A percentile compares a stretch with the other conserved stretches of the same genome.
phyloP scores from a whole-genome alignment of 768 basidiomycete species.

The Terana coerulea region DNA sequence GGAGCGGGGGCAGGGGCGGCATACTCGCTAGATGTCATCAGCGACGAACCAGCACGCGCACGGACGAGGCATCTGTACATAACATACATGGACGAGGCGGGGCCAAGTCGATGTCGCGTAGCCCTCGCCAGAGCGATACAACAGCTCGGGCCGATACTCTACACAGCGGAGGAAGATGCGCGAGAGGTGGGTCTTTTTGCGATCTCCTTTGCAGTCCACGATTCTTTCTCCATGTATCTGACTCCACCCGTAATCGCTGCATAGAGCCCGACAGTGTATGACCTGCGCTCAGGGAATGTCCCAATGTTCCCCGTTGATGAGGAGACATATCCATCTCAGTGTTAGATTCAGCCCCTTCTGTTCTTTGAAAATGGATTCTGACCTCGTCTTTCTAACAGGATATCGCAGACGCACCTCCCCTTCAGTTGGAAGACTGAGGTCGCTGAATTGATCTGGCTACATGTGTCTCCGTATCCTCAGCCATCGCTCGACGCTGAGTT shows the following conservation, averaged over 20 bases:
- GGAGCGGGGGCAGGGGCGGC: conserved; percentile 13
- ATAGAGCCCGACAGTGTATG: conserved; percentile 7
- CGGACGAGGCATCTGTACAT: conserved; percentile 16
- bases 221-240: background rate
- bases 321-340: background rate
- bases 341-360: background rate
- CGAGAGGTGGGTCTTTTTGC: conserved; percentile 9
- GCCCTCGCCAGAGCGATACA: conserved; percentile 13
- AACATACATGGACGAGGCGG: conserved; percentile 16
- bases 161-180: conserved; percentile 15
- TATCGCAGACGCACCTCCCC: background rate
- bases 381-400: too few relatives aligned
- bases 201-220: background rate
- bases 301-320: background rate
- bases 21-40: conserved; percentile 14
- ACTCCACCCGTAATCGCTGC: background rate
- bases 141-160: conserved; percentile 14
- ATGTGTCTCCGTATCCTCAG: conserved; percentile 6
- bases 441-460: background rate
- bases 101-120: conserved; percentile 14
- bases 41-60: conserved; percentile 8
- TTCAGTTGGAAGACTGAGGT: background rate
- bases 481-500: background rate
- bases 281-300: conserved; percentile 3
- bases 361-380: background rate